phyloP scores from a whole-genome alignment of 1,284 basidiomycete genomes.

The Volvariella volvacea region DNA sequence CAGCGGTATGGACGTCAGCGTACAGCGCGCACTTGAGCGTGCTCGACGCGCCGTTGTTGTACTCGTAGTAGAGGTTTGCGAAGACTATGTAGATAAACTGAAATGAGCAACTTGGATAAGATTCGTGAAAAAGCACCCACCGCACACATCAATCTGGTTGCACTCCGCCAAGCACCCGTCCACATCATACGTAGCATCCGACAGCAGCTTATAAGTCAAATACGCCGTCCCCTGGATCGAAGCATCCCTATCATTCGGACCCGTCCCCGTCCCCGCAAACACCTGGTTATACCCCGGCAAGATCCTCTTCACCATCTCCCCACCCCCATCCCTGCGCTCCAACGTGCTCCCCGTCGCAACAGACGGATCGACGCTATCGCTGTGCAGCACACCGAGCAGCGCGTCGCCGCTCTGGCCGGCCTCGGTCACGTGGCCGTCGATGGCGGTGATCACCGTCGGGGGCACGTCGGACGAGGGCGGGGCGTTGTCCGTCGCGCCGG shows the following conservation, averaged over 20 bases:
- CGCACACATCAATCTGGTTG: constrained; percentile 23
- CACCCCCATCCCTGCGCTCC: too few relatives aligned
- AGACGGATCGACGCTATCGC: too few relatives aligned
- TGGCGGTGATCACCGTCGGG: constrained; percentile 29
- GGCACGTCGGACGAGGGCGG: constrained; percentile 28
- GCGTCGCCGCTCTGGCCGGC: too few relatives aligned
- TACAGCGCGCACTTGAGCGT: constrained; percentile 36
- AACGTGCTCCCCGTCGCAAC: too few relatives aligned
- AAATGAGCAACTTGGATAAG: constrained; percentile 13
- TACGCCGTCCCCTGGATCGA: constrained; percentile 37
- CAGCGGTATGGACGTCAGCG: constrained; percentile 26
- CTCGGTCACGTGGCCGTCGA: constrained; percentile 27
- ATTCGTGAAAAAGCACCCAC: constrained; percentile 16
- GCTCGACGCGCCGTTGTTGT: constrained; percentile 33
- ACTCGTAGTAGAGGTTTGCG: constrained; percentile 38
- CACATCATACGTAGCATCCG: constrained; percentile 30
- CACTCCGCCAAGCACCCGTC: constrained; percentile 30
- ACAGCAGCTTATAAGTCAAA: constrained; percentile 31
- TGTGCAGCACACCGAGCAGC: too few relatives aligned
- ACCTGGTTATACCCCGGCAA: constrained; percentile 28
- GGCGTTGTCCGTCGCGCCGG: constrained; percentile 12
- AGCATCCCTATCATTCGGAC: constrained; percentile 26
- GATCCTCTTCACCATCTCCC: too few relatives aligned
- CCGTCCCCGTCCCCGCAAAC: constrained; percentile 28
- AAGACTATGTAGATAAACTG: too few relatives aligned